A percentile compares a stretch with the other conserved stretches of the same genome.
Evolutionary conservation across 2,329 filamentous ascomycete species (phyloP).

Genomic region (Cercospora sp.): DNA sequence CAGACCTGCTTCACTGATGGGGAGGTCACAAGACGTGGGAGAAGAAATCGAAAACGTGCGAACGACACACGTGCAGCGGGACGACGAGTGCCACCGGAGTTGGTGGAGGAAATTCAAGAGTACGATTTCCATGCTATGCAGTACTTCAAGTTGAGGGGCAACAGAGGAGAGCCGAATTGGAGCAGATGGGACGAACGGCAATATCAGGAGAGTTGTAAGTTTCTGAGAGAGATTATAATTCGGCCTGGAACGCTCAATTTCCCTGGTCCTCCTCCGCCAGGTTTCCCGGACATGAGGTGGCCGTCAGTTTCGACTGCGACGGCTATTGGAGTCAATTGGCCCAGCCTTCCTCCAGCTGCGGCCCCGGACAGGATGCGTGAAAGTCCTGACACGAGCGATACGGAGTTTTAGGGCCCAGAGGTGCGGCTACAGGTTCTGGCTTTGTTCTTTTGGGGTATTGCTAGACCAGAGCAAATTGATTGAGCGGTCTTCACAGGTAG

Average conservation of each 20-base stretch:
- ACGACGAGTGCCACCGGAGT: background rate
- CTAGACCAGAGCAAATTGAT: background rate
- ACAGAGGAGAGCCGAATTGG: background rate
- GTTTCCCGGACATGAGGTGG: background rate
- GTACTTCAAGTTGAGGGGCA: background rate
- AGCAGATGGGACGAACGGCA: background rate
- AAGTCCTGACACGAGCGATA: background rate
- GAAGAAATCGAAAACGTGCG: background rate
- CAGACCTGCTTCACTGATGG: background rate
- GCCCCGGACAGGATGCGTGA: background rate
- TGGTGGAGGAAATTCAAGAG: background rate
- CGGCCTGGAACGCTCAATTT: background rate
- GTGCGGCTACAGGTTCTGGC: background rate
- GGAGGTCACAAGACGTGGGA: background rate
- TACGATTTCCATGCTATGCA: background rate
- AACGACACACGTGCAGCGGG: background rate
- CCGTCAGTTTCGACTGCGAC: background rate
- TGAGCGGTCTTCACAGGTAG: background rate
- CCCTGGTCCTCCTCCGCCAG: background rate
- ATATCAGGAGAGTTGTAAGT: background rate
- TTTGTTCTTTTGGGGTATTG: background rate
- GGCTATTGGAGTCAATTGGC: background rate
- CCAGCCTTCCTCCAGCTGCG: background rate
- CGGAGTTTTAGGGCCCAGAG: background rate
- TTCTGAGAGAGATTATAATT: background rate